Base-by-base conservation (phyloP, 352 stramenopile species). In the Globisporangium carolinianum region DNA sequence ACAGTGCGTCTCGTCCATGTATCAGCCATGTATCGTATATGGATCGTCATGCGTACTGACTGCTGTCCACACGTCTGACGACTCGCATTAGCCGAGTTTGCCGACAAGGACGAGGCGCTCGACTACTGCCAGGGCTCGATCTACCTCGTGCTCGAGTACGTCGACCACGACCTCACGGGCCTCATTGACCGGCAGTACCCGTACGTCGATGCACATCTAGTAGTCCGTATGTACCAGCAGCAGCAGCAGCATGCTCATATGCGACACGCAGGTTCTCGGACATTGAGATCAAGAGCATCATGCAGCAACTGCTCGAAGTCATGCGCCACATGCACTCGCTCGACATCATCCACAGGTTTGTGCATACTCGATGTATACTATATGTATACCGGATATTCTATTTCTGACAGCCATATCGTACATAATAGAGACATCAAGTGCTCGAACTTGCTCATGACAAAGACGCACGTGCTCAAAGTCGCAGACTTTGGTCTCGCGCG, bases 361-460 rank as follows among this genome's bases (percentile, higher is more conserved):
- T 8, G 14, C 14, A 32, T 43, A 24, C 24, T 24, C 1, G 1
- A 24, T 24, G 24, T 24, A 24, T 24, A 24, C 24, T 24, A 24
- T 24, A 24, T 24, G 24, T 24, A 24, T 24, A 10, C 37, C 24
- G 11, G 41, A 24, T n/a, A 11, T 17, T 10, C 42, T 56, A 14
- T 2, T 41, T 53, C 11, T 47, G 15, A 24, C 35, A 12, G 3
- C 10, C 49, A 42, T 39, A 15, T 43, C 15, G 12, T 15, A 8
- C 10, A 46, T n/a, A 32, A 38, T 37, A 85, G 80, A 46, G 83
- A 93, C 53, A 93, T 93, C 68, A 99, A 99, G 78, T 98, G 95
- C 62, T 94, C 83, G 10, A 95, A 95, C 50, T 43, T 95, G 11
- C 61, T 95, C 36, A 71, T 95, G 57, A 95, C 83, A 0, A 80